These are phyloP conservation scores for Gymnopilus junonius DNA, from an alignment of 768 basidiomycete genomes.

Conservation along the genomic window DNA sequence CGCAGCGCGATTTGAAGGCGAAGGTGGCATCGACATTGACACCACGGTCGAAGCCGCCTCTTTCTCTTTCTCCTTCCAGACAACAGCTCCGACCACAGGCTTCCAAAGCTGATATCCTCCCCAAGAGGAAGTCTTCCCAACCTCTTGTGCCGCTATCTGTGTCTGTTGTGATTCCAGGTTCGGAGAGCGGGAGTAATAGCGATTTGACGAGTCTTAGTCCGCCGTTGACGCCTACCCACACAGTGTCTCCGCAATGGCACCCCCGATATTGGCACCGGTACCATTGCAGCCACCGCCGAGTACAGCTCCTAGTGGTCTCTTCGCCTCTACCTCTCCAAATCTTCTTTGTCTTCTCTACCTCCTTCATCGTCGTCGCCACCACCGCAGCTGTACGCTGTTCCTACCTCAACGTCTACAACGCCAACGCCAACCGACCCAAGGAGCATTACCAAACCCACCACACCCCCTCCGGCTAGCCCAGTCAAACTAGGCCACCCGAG, in stretches of 20 bases:
- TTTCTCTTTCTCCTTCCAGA: not conserved
- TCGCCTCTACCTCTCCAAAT: not conserved
- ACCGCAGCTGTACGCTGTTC: not conserved
- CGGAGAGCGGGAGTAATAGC: not conserved
- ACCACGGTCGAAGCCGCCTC: not conserved
- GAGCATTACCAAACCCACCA: constrained; percentile 14
- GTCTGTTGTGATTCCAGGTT: not conserved
- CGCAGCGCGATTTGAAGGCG: not conserved
- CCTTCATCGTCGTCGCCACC: not conserved
- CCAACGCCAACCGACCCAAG: constrained; percentile 21
- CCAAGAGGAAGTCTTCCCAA: not conserved
- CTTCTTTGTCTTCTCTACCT: not conserved
- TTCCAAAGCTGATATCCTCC: not conserved
- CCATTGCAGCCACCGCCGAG: not conserved
- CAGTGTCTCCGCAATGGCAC: not conserved
- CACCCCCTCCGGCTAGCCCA: constrained; percentile 21
- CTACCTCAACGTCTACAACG: not conserved
- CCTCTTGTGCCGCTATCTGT: too few relatives aligned
- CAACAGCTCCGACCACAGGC: not conserved
- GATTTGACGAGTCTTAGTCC: not conserved
- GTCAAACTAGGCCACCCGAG: constrained; percentile 53
- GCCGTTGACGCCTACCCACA: not conserved
- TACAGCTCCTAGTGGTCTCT: not conserved
- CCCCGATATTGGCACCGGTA: not conserved
- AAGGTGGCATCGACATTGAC: not conserved